A percentile compares a stretch with the other conserved stretches of the same genome.
phyloP scores from a whole-genome alignment of 1,284 basidiomycete genomes.

The Trichosporon faecale region DNA sequence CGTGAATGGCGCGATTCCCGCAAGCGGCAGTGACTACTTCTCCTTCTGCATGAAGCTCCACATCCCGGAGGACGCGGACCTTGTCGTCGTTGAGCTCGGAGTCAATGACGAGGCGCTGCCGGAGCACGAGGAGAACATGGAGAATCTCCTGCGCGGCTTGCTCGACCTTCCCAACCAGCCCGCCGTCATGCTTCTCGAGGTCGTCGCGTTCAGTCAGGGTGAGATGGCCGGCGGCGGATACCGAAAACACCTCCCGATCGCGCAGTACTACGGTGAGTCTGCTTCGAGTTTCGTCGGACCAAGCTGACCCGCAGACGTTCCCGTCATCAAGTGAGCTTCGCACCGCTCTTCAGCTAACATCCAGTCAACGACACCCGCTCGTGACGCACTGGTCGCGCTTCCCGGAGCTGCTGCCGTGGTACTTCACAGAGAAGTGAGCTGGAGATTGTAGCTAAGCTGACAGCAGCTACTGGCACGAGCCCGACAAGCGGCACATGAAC shows the following conservation, averaged over 20 bases:
- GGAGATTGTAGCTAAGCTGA: constrained; percentile 8
- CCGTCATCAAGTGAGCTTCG: constrained; percentile 41
- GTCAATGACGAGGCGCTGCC: constrained; percentile 50
- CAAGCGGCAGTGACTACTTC: constrained; percentile 51
- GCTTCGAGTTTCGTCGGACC: not conserved
- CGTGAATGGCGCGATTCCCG: constrained; percentile 44
- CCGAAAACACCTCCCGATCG: constrained; percentile 49
- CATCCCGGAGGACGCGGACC: constrained; percentile 38
- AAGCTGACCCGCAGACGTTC: constrained; percentile 35
- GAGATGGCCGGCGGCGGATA: constrained; percentile 51
- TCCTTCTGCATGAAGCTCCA: constrained; percentile 51
- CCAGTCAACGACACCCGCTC: constrained; percentile 41
- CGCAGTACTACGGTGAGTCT: constrained; percentile 46
- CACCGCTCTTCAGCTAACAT: not conserved
- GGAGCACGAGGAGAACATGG: constrained; percentile 51
- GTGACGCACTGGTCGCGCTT: constrained; percentile 49
- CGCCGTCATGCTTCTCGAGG: constrained; percentile 47
- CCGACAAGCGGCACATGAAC: constrained; percentile 49
- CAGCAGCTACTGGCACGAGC: constrained; percentile 44
- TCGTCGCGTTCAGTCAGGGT: constrained; percentile 44
- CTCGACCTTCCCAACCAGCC: constrained; percentile 42
- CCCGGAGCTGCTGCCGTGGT: constrained; percentile 44
- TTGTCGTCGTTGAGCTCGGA: constrained; percentile 48
- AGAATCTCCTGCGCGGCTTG: constrained; percentile 48
- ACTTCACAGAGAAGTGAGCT: constrained; percentile 47